Base-by-base conservation (phyloP, 2,329 filamentous ascomycete species). In the Westerdykella aurantiaca region DNA sequence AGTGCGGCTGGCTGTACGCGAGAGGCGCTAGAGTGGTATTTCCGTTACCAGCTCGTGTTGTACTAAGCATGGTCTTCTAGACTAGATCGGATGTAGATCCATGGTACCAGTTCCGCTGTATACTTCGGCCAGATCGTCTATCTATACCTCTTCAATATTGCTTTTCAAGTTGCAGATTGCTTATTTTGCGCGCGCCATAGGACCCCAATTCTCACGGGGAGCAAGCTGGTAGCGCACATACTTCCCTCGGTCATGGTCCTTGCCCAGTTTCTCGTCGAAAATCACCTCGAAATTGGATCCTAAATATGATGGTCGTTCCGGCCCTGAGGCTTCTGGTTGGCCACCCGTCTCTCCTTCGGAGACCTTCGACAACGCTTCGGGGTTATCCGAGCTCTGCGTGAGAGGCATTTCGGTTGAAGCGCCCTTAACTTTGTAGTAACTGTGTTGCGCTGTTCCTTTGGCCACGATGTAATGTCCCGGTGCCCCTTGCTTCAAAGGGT, bases 201-300 rank as follows among this genome's bases (percentile, higher is more conserved):
- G 93, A 0, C 93, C 93, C 93, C 93, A 98, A 65, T 97, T 93
- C 60, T 88, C 83, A 47, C 85, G 76, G 37, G 93, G 93, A 63
- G 97, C 97, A 48, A 83, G 71, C 71, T 95, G 93, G 67, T 96
- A 98, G 50, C 91, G 77, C 42, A 94, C 82, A 37, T 94, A 75
- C 51, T 83, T 85, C 63, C 80, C 83, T 42, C 58, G 61, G 42
- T 79, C 77, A 49, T 73, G 78, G 47, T 88, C 83, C 54, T 76
- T 83, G 0, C 90, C 91, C 11, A 96, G 74, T 43, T 74, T 65
- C 52, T 93, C 87, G 63, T 97, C 83, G 63, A 98, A 97, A 1
- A 83, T 79, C 45, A 89, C 78, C 34, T 81, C 72, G 50, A 82
- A 67, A 35, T 76, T 68, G 12, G 45, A 42, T 38, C 51, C 52